Percentiles rank a stretch among this genome's conserved stretches.
phyloP scores from a whole-genome alignment of 169 alveolate genomes.

The Cryptosporidium tyzzeri region DNA sequence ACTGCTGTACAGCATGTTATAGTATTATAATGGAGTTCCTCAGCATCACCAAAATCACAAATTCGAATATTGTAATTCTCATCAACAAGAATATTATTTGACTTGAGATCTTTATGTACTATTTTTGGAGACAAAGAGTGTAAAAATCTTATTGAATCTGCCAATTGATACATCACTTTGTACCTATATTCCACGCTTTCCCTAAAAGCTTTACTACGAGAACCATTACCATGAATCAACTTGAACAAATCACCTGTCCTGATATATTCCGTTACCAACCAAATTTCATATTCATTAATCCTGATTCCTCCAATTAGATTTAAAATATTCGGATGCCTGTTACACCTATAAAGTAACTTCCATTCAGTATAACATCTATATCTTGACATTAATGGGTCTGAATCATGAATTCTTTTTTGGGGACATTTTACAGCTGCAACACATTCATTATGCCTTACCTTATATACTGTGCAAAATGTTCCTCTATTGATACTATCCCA shows the following conservation, averaged over 20 bases:
- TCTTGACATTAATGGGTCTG: constrained; percentile 76
- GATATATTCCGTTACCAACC: constrained; percentile 76
- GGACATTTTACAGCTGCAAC: constrained; percentile 80
- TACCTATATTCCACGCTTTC: constrained; percentile 40
- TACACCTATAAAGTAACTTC: constrained; percentile 68
- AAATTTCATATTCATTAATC: constrained; percentile 66
- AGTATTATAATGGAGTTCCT: constrained; percentile 57
- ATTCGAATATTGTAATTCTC: constrained; percentile 84
- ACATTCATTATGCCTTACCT: constrained; percentile 73
- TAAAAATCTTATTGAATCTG: constrained; percentile 65
- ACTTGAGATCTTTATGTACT: constrained; percentile 92
- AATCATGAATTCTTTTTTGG: constrained; percentile 53
- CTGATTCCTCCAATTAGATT: constrained; percentile 72
- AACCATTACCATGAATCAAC: constrained; percentile 52
- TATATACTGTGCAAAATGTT: constrained; percentile 72
- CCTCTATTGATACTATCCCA: constrained; percentile 72
- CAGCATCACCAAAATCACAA: constrained; percentile 90
- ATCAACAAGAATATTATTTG: constrained; percentile 89
- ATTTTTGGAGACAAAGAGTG: constrained; percentile 85
- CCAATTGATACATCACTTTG: constrained; percentile 70
- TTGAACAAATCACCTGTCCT: constrained; percentile 73
- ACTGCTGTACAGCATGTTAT: constrained; percentile 77
- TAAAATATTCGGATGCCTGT: constrained; percentile 72
- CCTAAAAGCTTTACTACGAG: constrained; percentile 17
- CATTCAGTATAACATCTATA: constrained; percentile 76